Evolutionary conservation across 2,329 filamentous ascomycete genomes (phyloP), one percentile per base, ranked within the genome.

Genomic region (Sarocladiaceae sp.): DNA sequence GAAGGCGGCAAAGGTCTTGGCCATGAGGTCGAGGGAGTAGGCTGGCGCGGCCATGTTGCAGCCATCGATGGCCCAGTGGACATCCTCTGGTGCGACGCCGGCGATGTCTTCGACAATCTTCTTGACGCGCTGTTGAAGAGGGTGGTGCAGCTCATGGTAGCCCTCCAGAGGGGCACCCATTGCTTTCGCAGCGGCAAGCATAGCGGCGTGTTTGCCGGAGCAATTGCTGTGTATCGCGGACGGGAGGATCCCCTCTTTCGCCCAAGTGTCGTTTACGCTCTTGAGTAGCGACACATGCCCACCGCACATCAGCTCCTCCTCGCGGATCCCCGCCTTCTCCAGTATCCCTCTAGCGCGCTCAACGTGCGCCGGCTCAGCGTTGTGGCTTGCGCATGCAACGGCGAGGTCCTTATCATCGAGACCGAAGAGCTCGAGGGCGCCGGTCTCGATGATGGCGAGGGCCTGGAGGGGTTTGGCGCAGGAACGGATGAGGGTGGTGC

Each of bases 21-120:
- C 66, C 35, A 72, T 43, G 15, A 53, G 48, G 9, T 48, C 45
- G n/a, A 74, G 50, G 0, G 67, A 58, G 15, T 65, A 52, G 0
- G 67, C 70, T 0, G 69, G 71, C 0, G 70, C 63, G 1, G 70
- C 68, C 13, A 73, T 57, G 46, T 73, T 72, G 43, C 71, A 74
- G 1, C 69, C 67, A 45, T 73, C 68, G 12, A 67, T 51, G 0
- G 59, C 68, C 70, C 69, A 74, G 45, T 50, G 44, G 2, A 70
- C 51, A 1, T 57, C 48, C 0, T 60, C 48, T 0, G 41, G 45
- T 0, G 52, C 46, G 3, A 64, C 34, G 0, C 53, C 59, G 12
- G 58, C 57, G 1, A 72, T 43, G 6, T 68, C 61, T 29, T 64
- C 53, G 2, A 72, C 54, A 1, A 60, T 57, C 1, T 43, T 40